These are phyloP conservation scores for Magnaporthiopsis rhizophila DNA, from an alignment of 2,329 filamentous ascomycete genomes.

Conservation along the genomic window DNA sequence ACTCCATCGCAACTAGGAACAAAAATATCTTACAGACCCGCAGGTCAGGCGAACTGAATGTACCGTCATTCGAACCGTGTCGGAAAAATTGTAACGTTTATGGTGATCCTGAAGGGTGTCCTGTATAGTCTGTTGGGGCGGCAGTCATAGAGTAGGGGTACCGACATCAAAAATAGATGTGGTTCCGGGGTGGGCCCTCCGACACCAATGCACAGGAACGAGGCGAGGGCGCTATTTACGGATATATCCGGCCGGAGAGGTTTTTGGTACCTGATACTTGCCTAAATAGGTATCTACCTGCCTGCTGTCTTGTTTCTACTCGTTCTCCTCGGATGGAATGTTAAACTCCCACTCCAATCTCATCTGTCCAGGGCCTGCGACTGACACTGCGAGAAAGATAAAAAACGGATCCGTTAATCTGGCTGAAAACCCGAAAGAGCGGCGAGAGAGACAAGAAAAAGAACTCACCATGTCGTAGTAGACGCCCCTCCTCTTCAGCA, in stretches of 20 bases:
- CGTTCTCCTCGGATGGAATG: not conserved
- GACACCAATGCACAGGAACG: not conserved
- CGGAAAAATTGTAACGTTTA: no score
- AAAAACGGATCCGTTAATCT: not conserved
- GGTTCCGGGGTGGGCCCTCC: not conserved
- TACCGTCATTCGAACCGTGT: no score
- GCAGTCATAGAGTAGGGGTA: not conserved
- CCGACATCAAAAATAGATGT: not conserved
- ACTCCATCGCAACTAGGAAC: no score
- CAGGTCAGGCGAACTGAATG: no score
- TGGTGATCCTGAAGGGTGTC: no score
- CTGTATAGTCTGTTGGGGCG: not conserved
- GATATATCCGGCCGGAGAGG: not conserved
- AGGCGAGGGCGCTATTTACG: no score
- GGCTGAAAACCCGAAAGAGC: no score
- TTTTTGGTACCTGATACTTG: no score
- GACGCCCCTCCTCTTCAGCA: slow-evolving; percentile 37
- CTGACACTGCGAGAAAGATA: slow-evolving; percentile 10
- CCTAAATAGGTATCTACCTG: no score
- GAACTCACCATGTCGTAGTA: slow-evolving; percentile 42
- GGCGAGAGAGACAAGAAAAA: not conserved
- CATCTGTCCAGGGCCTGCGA: slow-evolving; percentile 12
- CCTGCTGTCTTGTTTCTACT: not conserved
- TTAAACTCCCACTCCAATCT: not conserved
- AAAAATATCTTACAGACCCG: no score